Evolutionary conservation across 306 rosid genomes (phyloP).

Genomic region (Castanea crenata): DNA sequence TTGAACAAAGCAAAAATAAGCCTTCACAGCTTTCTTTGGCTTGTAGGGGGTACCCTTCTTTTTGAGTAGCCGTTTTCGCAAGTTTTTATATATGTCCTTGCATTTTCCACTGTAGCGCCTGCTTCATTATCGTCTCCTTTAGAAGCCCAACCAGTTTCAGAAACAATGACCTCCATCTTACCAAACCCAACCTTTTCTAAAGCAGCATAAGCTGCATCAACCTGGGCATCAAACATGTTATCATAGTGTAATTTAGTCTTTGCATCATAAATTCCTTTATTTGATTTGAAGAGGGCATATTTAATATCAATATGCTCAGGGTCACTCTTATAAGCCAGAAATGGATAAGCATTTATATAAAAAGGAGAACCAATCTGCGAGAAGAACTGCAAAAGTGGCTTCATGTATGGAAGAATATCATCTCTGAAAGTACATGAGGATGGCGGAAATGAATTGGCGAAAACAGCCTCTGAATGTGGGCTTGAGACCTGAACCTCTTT

Average conservation of each 20-base stretch:
- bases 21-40: constrained; percentile 63
- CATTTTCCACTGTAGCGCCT: constrained; percentile 58
- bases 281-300: constrained; percentile 76
- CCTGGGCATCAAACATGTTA: constrained; percentile 82
- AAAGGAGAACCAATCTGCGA: constrained; percentile 72
- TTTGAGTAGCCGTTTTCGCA: constrained; percentile 57
- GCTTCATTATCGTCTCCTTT: constrained; percentile 68
- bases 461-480: constrained; percentile 94
- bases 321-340: constrained; percentile 83
- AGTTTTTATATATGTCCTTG: constrained; percentile 57
- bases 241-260: constrained; percentile 78
- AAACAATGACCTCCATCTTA: constrained; percentile 76
- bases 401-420: constrained; percentile 61
- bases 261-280: constrained; percentile 62
- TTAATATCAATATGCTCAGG: constrained; percentile 73
- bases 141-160: constrained; percentile 97
- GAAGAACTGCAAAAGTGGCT: constrained; percentile 76
- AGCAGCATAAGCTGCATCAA: constrained; percentile 89
- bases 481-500: constrained; percentile 62
- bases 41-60: constrained; percentile 86
- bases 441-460: constrained; percentile 83
- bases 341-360: constrained; percentile 91
- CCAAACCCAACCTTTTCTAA: constrained; percentile 71
- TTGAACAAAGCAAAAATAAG: constrained; percentile 92
- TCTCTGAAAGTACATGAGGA: constrained; percentile 75